phyloP scores from a whole-genome alignment of 306 rosid genomes.

The Vachellia pachyceras region DNA sequence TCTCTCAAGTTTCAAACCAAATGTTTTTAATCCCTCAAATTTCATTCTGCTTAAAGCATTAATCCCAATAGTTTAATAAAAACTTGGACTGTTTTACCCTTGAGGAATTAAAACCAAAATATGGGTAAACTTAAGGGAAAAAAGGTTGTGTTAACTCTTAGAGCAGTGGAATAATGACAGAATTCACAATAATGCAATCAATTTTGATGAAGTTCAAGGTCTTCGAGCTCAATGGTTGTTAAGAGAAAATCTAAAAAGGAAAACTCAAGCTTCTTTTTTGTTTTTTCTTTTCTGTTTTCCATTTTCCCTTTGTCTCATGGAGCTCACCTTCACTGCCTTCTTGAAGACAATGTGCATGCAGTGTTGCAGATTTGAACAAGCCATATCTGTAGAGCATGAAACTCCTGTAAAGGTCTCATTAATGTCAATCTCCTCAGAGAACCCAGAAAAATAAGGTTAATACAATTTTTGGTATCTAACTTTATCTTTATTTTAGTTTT shows the following conservation, averaged over 20 bases:
- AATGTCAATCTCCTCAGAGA: conserved; percentile 9
- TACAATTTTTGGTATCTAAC: no score
- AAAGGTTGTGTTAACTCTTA: not conserved
- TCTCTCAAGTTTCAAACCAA: no score
- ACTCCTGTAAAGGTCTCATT: conserved; percentile 56
- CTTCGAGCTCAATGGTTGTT: not conserved
- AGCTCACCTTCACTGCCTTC: conserved; percentile 53
- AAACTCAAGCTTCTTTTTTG: not conserved
- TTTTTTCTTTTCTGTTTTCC: not conserved
- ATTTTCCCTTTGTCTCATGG: conserved; percentile 8
- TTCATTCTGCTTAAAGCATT: no score
- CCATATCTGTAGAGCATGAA: conserved; percentile 44
- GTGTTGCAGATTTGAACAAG: conserved; percentile 53
- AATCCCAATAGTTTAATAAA: no score
- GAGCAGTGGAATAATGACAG: conserved; percentile 17
- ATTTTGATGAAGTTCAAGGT: not conserved
- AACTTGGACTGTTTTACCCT: no score
- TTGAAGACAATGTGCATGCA: conserved; percentile 35
- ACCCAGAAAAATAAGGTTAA: no score
- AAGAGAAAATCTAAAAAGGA: not conserved
- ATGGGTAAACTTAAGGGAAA: no score
- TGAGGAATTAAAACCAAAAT: no score
- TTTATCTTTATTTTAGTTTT: no score
- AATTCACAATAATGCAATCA: conserved; percentile 12
- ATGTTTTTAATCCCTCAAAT: no score